Percentiles rank a stretch among this genome's conserved stretches.
Evolutionary conservation across 176 grass and related monocot genomes (phyloP).

Genomic region (Ananas comosus): DNA sequence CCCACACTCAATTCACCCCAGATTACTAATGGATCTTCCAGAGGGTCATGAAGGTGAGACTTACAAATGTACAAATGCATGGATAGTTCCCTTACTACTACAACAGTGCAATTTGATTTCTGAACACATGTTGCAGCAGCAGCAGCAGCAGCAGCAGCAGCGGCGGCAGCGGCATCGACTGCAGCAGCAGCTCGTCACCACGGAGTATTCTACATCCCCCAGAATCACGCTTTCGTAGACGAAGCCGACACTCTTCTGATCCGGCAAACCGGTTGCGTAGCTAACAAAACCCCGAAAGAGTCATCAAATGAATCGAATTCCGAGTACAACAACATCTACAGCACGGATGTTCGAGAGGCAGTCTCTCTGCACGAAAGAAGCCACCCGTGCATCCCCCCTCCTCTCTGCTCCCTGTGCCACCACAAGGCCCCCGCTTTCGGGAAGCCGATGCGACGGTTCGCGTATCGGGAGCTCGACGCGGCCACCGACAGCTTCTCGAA

Average conservation of each 20-base stretch:
- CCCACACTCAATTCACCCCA: neutral
- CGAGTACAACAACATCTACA: neutral
- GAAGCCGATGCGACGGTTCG: conserved; percentile 19
- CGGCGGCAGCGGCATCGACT: neutral
- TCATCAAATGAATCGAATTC: neutral
- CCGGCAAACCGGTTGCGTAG: neutral
- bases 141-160: neutral
- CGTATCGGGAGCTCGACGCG: conserved; percentile 10
- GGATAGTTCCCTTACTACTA: too few relatives aligned
- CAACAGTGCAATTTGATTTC: too few relatives aligned
- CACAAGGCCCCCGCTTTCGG: conserved; percentile 26
- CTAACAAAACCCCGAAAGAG: conserved; percentile 7
- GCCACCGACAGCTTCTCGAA: conserved; percentile 15
- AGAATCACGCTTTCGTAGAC: neutral
- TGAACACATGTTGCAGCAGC: neutral
- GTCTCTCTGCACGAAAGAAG: conserved; percentile 14
- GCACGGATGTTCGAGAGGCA: conserved; percentile 19
- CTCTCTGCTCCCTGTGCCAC: conserved; percentile 21
- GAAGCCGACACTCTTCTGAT: neutral
- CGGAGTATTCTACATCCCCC: conserved; percentile 9
- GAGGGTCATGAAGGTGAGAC: neutral
- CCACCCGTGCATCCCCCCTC: conserved; percentile 20
- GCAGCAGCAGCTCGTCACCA: neutral
- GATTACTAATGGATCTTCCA: neutral
- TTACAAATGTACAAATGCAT: too few relatives aligned